phyloP scores from a whole-genome alignment of 2,329 filamentous ascomycete genomes.

The Bipolaris bicolor region DNA sequence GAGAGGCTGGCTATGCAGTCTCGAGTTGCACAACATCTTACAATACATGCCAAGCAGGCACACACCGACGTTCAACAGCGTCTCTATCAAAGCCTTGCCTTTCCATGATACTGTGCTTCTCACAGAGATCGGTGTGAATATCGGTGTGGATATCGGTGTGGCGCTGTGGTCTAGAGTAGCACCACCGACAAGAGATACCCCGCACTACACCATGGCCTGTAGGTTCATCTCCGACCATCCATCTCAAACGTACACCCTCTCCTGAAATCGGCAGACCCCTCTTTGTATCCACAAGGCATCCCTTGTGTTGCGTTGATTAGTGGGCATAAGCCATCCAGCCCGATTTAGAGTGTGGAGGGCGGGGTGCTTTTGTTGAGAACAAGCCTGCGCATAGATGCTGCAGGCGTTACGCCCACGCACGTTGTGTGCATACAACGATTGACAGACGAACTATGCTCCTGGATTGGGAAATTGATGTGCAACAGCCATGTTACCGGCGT shows the following conservation, averaged over 20 bases:
- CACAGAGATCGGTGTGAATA: background rate
- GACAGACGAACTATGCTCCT: background rate
- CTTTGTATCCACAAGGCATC: constrained; percentile 1
- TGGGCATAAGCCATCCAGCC: constrained; percentile 4
- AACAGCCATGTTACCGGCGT: constrained; percentile 2
- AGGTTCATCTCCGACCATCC: background rate
- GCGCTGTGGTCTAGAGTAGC: background rate
- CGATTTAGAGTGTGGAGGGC: constrained; percentile 13
- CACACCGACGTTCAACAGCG: background rate
- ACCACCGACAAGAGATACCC: background rate
- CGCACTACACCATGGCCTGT: constrained; percentile 5
- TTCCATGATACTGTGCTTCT: background rate
- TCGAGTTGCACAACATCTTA: background rate
- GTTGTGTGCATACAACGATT: constrained; percentile 15
- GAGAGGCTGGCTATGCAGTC: background rate
- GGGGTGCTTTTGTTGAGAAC: constrained; percentile 29
- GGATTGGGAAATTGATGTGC: constrained; percentile 4
- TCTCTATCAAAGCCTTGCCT: background rate
- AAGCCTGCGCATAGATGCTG: constrained; percentile 24
- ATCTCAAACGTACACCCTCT: background rate
- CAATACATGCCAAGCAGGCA: background rate
- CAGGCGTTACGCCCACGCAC: constrained; percentile 28
- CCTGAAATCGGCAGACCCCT: background rate
- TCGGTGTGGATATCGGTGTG: constrained; percentile 2
- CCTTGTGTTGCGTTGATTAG: background rate